Evolutionary conservation across 2,329 filamentous ascomycete genomes (phyloP), one percentile per base, ranked within the genome.

Genomic region (Fusarium sterilihyphosum): DNA sequence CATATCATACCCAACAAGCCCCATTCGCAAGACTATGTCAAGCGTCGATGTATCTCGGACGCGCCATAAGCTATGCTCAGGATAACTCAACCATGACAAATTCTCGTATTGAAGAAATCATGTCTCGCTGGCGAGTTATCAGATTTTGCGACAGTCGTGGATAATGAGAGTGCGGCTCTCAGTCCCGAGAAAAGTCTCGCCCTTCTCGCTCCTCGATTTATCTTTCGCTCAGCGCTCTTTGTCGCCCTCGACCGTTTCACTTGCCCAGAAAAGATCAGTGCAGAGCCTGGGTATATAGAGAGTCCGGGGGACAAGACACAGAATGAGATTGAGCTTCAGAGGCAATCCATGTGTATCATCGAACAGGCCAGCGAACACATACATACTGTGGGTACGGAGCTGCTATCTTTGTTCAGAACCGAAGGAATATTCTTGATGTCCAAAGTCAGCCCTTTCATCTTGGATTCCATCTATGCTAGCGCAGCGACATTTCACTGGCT

Each of bases 381-480:
- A 26, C 50, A 37, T 1, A 22, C 6, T 22, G 4, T 54, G 3
- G 10, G 14, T 6, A 29, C 7, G 24, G 9, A 38, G 1, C 14
- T 38, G 10, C 20, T 38, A 1, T 8, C 2, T 0, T 2, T 1
- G 0, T 16, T 26, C 9, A 22, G 10, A 26, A 12, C 14, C 0
- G 20, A 38, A 17, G 17, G 31, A 14, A 3, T 16, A 52, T 20
- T 6, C 5, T 35, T 6, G 12, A 11, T 54, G 6, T 22, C 24
- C 7, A 17, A 22, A 9, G 7, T 54, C 17, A 54, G 50, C 14
- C 50, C 50, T 22, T 54, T 54, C 8, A 54, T 54, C 3, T 14
- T 54, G 35, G 50, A 54, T 5, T 54, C 50, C 1, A 22, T 29
- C 0, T 54, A 38, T 3, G 24, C 35, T 1, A 5, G 50, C 0